Base-by-base conservation (phyloP, 306 rosid genomes). In the Potentilla sterilis region DNA sequence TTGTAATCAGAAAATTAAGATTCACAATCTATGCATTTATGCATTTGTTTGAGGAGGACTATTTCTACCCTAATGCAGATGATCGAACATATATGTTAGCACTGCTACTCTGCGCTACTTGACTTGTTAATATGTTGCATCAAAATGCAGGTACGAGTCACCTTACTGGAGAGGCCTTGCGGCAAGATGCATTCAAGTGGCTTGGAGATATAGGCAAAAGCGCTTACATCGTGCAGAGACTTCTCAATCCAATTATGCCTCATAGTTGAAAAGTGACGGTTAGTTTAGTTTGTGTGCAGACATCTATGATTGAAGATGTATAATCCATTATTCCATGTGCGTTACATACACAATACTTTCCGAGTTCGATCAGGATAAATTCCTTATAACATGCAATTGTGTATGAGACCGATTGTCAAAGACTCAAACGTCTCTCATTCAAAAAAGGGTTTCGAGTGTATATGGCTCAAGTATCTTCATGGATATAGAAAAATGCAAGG, bases 161-260 rank as follows among this genome's bases (percentile, higher is more conserved):
- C 92, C 87, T 10, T 90, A 90, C 75, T 92, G 93, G 97, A 88
- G 92, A 78, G 54, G 86, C 67, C 80, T 86, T 44, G 96, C 93
- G 5, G 91, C 96, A 55, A 66, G 62, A 9, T 84, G 86, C 70
- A 90, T 92, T 79, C 96, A 90, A 77, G 96, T 90, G 48, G 88
- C 93, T 22, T 92, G 93, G 96, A 84, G 91, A 80, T 88, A 90
- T 79, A n/a, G 91, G 74, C 81, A 57, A 79, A 92, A 83, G 74
- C 46, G 92, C 70, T 85, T 84, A 12, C 68, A 48, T 40, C 93
- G 89, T 11, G 90, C 70, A 16, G 74, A 82, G 61, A 75, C 83
- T 71, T 57, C 84, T 7, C 65, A 70, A 38, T 76, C 81, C 34
- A 12, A 44, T 21, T 15, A 54, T 32, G 3, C 59, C 21, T 70